Evolutionary conservation across 352 stramenopile genomes (phyloP).

Genomic region (Pythium sp.): DNA sequence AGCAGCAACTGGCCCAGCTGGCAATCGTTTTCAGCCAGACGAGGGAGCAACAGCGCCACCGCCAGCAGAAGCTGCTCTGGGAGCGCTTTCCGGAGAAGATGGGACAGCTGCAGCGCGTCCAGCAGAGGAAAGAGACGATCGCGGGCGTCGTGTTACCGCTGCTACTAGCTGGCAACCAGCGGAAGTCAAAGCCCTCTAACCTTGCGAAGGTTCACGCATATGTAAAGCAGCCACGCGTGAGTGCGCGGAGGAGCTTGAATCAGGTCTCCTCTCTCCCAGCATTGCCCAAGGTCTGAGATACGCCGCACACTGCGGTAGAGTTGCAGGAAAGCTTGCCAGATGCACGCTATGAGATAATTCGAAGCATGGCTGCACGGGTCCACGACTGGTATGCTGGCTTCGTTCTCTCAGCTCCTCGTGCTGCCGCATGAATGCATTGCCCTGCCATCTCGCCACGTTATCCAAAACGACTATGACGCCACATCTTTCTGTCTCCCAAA

Average conservation of each 20-base stretch:
- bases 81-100: conserved; percentile 15
- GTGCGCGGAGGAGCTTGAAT: conserved; percentile 3
- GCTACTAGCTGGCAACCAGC: background rate
- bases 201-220: background rate
- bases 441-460: background rate
- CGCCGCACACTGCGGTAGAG: too few species aligned
- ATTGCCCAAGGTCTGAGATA: background rate
- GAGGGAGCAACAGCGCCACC: background rate
- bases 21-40: conserved; percentile 25
- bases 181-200: background rate
- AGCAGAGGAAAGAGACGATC: conserved; percentile 8
- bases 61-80: conserved; percentile 16
- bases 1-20: conserved; percentile 28
- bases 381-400: background rate
- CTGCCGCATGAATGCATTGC: background rate
- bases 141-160: background rate
- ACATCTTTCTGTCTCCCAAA: background rate
- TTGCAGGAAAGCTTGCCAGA: too few species aligned
- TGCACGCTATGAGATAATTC: background rate
- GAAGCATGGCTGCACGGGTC: background rate
- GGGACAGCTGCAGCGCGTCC: conserved; percentile 10
- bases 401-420: background rate
- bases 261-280: conserved; percentile 7
- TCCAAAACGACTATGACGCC: background rate
- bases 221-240: background rate